Percentiles rank a stretch among this genome's conserved stretches.
Evolutionary conservation across 2,329 filamentous ascomycete species (phyloP).

Genomic region (Pseudocercospora pini-densiflorae): DNA sequence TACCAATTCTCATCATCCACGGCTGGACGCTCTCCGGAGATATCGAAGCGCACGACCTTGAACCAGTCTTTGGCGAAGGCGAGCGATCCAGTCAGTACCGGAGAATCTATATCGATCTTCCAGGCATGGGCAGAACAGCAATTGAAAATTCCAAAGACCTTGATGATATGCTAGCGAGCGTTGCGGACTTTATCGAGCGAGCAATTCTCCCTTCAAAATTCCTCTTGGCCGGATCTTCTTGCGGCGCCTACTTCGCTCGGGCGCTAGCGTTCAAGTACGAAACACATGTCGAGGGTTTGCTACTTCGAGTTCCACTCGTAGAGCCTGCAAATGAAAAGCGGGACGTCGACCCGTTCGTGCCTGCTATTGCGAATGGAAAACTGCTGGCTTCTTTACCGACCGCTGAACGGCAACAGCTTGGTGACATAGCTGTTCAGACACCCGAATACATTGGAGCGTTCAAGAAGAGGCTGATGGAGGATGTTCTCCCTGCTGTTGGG

Average conservation of each 20-base stretch:
- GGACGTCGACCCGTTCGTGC: constrained; percentile 13
- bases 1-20: constrained; percentile 20
- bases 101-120: constrained; percentile 22
- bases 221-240: constrained; percentile 17
- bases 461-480: background rate
- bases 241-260: constrained; percentile 21
- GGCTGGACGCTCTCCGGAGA: constrained; percentile 17
- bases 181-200: constrained; percentile 13
- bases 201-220: constrained; percentile 17
- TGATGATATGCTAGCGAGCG: constrained; percentile 14
- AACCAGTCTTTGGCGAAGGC: constrained; percentile 17
- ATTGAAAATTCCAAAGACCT: constrained; percentile 6
- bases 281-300: constrained; percentile 10
- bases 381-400: constrained; percentile 1
- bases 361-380: constrained; percentile 10
- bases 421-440: constrained; percentile 18
- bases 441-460: constrained; percentile 12
- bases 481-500: constrained; percentile 11
- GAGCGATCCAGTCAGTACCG: constrained; percentile 2
- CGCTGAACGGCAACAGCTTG: constrained; percentile 8
- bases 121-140: constrained; percentile 17
- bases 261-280: constrained; percentile 16
- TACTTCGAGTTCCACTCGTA: constrained; percentile 19
- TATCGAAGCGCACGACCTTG: constrained; percentile 17
- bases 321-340: constrained; percentile 11